Base-by-base conservation (phyloP, 2,329 filamentous ascomycete genomes). In the Trichoderma pleuroti region DNA sequence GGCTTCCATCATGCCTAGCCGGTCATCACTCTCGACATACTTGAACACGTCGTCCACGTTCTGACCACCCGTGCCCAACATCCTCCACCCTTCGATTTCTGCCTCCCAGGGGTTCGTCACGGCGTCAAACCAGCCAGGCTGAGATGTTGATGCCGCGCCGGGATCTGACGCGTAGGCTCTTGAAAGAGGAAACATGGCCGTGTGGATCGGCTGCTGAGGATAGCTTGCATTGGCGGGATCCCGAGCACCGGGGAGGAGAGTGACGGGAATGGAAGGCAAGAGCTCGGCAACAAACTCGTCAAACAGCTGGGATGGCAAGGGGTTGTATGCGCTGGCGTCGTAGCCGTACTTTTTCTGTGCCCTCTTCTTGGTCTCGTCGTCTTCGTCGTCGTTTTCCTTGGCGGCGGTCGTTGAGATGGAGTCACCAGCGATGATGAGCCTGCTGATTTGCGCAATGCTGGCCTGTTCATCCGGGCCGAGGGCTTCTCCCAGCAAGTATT, bases 91-190 rank as follows among this genome's bases (percentile, higher is more conserved):
- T 69, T 97, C 94, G 0, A 99, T 82, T 78, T 97, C 93, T 26
- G 90, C 93, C 76, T 97, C 92, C 90, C 92, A 97, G 0, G 96
- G 96, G 77, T 99, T 99, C 5, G 96, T 98, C 60, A 94, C 92
- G 7, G 88, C 86, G 79, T 98, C 93, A 67, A 99, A 90, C 91
- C 94, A 97, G 24, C 91, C 90, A 0, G 87, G 82, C 62, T 88
- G 84, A 3, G 61, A 63, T 24, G 77, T 36, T 14, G 71, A 34
- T 57, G 71, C 70, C 16, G 26, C 74, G 5, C 80, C 78, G 0
- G 85, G 85, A 16, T 82, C 81, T 12, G 85, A 82, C 39, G 86
- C 86, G 78, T 93, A 99, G 9, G 87, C 83, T 73, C 94, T 87
- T 21, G 93, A 85, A 10, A 87, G 86, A 0, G 93, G 92, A 76